Conservation (phyloP, 306 rosid genomes). For the Citrullus colocynthis region DNA sequence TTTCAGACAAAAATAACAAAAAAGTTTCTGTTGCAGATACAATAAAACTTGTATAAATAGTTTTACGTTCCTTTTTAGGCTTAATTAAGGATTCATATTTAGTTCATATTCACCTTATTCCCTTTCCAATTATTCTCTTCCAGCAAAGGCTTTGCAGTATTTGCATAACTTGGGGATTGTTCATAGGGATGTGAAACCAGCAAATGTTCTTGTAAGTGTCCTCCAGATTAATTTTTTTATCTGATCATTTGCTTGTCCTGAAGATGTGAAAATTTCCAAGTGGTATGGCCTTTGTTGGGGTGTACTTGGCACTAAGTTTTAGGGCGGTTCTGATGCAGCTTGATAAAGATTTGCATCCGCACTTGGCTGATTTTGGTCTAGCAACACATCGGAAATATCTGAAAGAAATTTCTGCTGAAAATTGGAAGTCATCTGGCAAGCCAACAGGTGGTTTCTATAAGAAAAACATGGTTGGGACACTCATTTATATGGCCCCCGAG, state of each 20-base stretch:
- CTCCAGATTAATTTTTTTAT: background rate
- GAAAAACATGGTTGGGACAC: conserved; percentile 85
- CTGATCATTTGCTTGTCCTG: background rate
- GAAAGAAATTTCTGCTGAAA: conserved; percentile 47
- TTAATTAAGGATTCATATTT: background rate
- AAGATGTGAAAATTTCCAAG: background rate
- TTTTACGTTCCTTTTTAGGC: background rate
- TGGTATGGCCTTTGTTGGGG: background rate
- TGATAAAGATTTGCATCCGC: conserved; percentile 52
- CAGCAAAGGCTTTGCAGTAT: conserved; percentile 86
- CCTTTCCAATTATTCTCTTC: conserved; percentile 18
- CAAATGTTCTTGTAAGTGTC: conserved; percentile 72
- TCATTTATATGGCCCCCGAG: conserved; percentile 95
- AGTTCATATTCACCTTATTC: background rate
- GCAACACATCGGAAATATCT: conserved; percentile 59
- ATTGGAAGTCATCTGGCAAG: conserved; percentile 85
- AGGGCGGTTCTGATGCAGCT: conserved; percentile 42
- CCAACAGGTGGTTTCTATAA: conserved; percentile 98
- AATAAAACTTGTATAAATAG: background rate
- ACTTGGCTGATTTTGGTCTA: conserved; percentile 90
- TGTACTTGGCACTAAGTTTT: background rate
- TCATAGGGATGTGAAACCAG: conserved; percentile 96
- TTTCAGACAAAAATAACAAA: background rate
- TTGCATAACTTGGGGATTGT: conserved; percentile 83
- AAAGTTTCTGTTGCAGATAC: background rate